A percentile compares a stretch with the other conserved stretches of the same genome.
Evolutionary conservation across 140 eudicot genomes (phyloP).

Genomic region (Oenanthe javanica): DNA sequence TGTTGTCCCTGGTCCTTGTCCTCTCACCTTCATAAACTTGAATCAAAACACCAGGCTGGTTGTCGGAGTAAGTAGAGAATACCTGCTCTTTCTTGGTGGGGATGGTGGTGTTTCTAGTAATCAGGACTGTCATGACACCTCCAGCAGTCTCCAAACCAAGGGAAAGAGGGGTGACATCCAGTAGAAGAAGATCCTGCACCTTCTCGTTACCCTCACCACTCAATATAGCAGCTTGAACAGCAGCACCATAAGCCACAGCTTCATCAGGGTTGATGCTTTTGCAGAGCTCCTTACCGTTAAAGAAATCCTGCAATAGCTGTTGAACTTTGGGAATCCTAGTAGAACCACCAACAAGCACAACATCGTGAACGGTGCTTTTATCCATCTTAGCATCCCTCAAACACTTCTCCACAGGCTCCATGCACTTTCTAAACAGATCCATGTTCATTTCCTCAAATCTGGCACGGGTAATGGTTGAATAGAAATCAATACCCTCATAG

Average conservation of each 20-base stretch:
- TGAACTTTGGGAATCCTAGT: conserved; percentile 38
- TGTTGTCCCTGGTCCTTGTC: conserved; percentile 32
- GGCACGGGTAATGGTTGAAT: conserved; percentile 35
- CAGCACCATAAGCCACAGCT: conserved; percentile 39
- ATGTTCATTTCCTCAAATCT: conserved; percentile 38
- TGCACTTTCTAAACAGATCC: conserved; percentile 40
- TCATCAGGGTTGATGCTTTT: conserved; percentile 41
- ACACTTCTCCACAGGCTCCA: conserved; percentile 44
- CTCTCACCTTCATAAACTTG: conserved; percentile 37
- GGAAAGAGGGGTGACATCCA: conserved; percentile 41
- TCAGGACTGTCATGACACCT: conserved; percentile 33
- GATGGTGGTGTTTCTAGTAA: conserved; percentile 36
- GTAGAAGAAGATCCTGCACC: conserved; percentile 32
- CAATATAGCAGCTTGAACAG: conserved; percentile 35
- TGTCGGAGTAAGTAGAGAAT: conserved; percentile 30
- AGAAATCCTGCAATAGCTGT: conserved; percentile 34
- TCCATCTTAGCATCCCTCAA: conserved; percentile 44
- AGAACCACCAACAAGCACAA: conserved; percentile 42
- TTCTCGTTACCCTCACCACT: conserved; percentile 37
- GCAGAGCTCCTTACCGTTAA: conserved; percentile 41
- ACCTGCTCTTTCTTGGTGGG: conserved; percentile 40
- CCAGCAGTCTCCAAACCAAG: conserved; percentile 39
- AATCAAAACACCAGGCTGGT: conserved; percentile 35
- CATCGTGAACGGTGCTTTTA: conserved; percentile 30
- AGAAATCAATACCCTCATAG: conserved; percentile 34